Base-by-base conservation (phyloP, 306 rosid genomes). In the Prosopis cineraria region DNA sequence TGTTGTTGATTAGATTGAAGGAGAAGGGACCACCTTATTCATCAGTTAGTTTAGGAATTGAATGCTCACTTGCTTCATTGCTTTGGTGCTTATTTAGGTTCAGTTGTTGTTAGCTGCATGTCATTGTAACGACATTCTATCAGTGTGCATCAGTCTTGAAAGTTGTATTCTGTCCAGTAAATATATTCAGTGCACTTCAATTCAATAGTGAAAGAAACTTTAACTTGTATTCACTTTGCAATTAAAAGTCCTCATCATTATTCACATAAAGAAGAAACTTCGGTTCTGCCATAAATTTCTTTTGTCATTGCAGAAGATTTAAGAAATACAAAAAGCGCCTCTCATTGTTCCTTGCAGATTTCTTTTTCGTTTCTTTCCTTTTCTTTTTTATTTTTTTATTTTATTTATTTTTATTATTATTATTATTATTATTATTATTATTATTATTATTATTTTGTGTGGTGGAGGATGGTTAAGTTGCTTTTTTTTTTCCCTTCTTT, bases 81-180 rank as follows among this genome's bases (percentile, higher is more conserved):
- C 80, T 66, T 24, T 75, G 79, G 81, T 59, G 53, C 37, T 63
- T 77, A 69, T 30, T 68, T 78, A 55, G 69, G 22, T 65, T 72
- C 74, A 66, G 27, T 48, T 68, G 63, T 73, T 50, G 78, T 55
- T 68, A 64, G 82, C 78, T 80, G 73, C 75, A 33, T 81, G 79
- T 75, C 82, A 76, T 78, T 86, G 45, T 56, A n/a, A 50, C 77
- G 87, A 82, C 90, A 84, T 89, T 86, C 89, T 55, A 73, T 82
- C 68, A 33, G 7, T 63, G 27, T 63, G 14, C 68, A 60, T 75
- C 79, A 79, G 72, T 33, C 74, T 82, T 70, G 55, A 77, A 81
- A 33, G 27, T 59, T 85, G 64, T 20, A 30, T 72, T 68, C 73
- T 73, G 20, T 68, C 70, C 76, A 67, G 82, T 33, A 16, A 75